These are phyloP conservation scores for Diaporthe eres DNA, from an alignment of 2,329 filamentous ascomycete genomes.

Conservation along the genomic window DNA sequence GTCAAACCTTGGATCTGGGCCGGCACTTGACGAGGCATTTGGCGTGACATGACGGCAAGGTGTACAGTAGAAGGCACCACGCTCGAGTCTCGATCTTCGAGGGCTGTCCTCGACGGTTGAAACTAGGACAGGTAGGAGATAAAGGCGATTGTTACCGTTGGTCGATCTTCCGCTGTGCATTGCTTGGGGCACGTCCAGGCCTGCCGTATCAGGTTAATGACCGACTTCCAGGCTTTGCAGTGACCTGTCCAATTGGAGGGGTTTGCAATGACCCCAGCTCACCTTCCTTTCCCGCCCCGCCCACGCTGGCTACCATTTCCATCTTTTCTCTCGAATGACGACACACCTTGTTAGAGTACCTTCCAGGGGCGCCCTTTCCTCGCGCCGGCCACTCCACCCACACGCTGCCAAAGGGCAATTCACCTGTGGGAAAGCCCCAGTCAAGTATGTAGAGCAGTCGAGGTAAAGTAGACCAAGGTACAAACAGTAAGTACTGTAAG, in stretches of 20 bases:
- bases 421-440: not conserved
- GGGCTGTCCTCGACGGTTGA: not conserved
- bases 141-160: not conserved
- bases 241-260: constrained; percentile 13
- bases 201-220: constrained; percentile 36
- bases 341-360: not conserved
- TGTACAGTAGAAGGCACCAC: not conserved
- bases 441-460: not conserved
- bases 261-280: not conserved
- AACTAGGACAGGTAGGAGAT: not conserved
- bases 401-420: not conserved
- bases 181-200: not conserved
- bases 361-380: not conserved
- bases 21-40: not conserved
- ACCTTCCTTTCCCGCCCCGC: not conserved
- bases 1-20: not conserved
- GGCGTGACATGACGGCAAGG: constrained; percentile 2
- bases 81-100: not conserved
- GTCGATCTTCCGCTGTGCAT: constrained; percentile 3
- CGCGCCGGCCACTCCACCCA: not conserved
- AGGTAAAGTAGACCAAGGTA: not conserved
- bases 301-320: not conserved
- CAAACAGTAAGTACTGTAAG: not conserved
- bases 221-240: constrained; percentile 34
- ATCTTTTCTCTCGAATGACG: not conserved